phyloP scores from a whole-genome alignment of 1,139 yeast species.

The Lodderomyces elongisporus region DNA sequence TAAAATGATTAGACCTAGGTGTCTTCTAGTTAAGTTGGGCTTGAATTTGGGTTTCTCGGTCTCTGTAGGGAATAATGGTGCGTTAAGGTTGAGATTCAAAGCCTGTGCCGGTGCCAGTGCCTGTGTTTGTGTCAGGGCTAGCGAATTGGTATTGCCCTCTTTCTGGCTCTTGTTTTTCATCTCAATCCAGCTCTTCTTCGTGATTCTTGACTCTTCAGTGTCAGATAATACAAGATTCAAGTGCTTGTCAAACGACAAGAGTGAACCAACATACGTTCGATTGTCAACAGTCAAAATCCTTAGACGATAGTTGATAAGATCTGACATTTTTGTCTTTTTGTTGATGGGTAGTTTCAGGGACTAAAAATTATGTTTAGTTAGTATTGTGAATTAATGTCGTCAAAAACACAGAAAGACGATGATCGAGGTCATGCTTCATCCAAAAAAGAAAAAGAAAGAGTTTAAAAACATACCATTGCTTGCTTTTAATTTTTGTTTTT shows the following conservation, averaged over 20 bases:
- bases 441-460: too few relatives aligned
- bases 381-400: not conserved
- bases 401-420: too few relatives aligned
- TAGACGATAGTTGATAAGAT: constrained; percentile 68
- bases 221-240: constrained; percentile 84
- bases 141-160: not conserved
- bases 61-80: constrained; percentile 13
- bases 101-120: too few relatives aligned
- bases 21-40: constrained; percentile 55
- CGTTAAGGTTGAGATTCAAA: constrained; percentile 7
- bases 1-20: constrained; percentile 73
- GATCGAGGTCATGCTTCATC: too few relatives aligned
- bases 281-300: constrained; percentile 72
- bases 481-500: too few relatives aligned
- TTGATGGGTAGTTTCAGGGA: constrained; percentile 19
- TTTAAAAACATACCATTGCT: too few relatives aligned
- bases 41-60: constrained; percentile 2
- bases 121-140: not conserved
- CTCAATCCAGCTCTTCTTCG: constrained; percentile 51
- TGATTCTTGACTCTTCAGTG: constrained; percentile 75
- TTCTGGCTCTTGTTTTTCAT: constrained; percentile 23
- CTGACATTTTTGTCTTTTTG: constrained; percentile 56
- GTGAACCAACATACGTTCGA: constrained; percentile 70
- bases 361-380: too few relatives aligned
- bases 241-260: constrained; percentile 84